phyloP scores from a whole-genome alignment of 2,329 filamentous ascomycete genomes.

The Amphichorda felina region DNA sequence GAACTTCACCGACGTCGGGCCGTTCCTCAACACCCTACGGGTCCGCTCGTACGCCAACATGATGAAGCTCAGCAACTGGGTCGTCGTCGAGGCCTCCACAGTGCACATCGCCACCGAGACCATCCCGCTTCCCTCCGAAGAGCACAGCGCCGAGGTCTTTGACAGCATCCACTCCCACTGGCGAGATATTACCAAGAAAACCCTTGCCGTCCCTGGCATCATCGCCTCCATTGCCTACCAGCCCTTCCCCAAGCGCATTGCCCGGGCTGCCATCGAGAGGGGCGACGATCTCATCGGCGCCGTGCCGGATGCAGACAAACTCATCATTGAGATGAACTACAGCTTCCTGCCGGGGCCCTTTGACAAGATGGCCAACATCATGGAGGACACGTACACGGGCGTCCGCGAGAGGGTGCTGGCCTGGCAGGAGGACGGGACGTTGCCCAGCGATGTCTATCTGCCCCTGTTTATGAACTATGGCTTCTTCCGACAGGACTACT shows the following conservation, averaged over 20 bases:
- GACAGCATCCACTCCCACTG: slow-evolving; percentile 14
- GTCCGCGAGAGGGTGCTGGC: slow-evolving; percentile 8
- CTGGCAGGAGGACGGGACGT: slow-evolving; percentile 15
- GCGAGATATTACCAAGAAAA: slow-evolving; percentile 17
- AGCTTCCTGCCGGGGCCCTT: slow-evolving; percentile 18
- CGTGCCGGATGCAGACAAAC: slow-evolving; percentile 23
- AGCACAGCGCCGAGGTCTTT: slow-evolving; percentile 14
- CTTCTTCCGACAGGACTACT: slow-evolving; percentile 29
- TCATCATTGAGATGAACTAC: slow-evolving; percentile 31
- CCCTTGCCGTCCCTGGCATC: slow-evolving; percentile 4
- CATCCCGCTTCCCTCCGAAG: slow-evolving; percentile 17
- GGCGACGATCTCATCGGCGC: slow-evolving; percentile 26
- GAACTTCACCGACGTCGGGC: slow-evolving; percentile 23
- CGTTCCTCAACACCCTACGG: slow-evolving; percentile 30
- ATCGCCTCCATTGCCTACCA: slow-evolving; percentile 23
- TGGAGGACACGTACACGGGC: slow-evolving; percentile 5
- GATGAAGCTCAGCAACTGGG: slow-evolving; percentile 17
- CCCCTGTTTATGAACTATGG: slow-evolving; percentile 32
- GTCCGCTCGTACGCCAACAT: slow-evolving; percentile 36
- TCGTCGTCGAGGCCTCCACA: slow-evolving; percentile 11
- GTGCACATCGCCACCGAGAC: slow-evolving; percentile 25
- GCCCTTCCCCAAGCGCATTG: slow-evolving; percentile 23
- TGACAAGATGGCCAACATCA: slow-evolving; percentile 9
- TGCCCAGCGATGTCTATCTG: slow-evolving; percentile 21
- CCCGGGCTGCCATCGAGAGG: slow-evolving; percentile 14